A percentile compares a stretch with the other conserved stretches of the same genome.
phyloP scores from a whole-genome alignment of 1,284 basidiomycete genomes.

The Inonotus obliquus region DNA sequence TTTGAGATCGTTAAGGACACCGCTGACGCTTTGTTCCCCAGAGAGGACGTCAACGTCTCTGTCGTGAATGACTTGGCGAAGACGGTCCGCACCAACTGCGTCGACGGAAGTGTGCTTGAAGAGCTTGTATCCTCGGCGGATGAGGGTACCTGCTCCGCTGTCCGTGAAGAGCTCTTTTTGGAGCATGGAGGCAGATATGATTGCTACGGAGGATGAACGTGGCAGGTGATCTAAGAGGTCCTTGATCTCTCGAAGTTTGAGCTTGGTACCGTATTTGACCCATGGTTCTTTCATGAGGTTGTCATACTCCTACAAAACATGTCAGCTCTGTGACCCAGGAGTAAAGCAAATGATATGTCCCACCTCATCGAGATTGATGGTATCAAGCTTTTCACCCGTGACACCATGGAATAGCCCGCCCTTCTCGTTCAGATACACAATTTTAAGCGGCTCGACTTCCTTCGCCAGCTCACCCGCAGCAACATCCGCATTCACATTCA shows the following conservation, averaged over 20 bases:
- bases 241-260: conserved; percentile 99
- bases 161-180: conserved; percentile 99
- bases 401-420: conserved; percentile 97
- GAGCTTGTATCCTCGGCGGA: conserved; percentile 96
- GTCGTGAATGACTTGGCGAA: conserved; percentile 90
- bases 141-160: conserved; percentile 94
- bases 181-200: conserved; percentile 90
- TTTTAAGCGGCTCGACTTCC: conserved; percentile 97
- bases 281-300: conserved; percentile 97
- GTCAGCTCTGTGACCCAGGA: conserved; percentile 2
- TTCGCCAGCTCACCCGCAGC: conserved; percentile 95
- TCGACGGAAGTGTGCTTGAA: conserved; percentile 86
- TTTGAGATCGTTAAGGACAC: conserved; percentile 81
- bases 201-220: conserved; percentile 95
- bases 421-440: conserved; percentile 98
- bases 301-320: conserved; percentile 72
- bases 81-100: conserved; percentile 85
- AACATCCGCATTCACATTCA: conserved; percentile 96
- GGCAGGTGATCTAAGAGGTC: conserved; percentile 98
- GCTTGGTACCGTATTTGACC: conserved; percentile 99
- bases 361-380: conserved; percentile 97
- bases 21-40: conserved; percentile 85
- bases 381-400: conserved; percentile 89
- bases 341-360: conserved; percentile 20
- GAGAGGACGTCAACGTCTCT: conserved; percentile 89